A percentile compares a stretch with the other conserved stretches of the same genome.
phyloP scores from a whole-genome alignment of 352 stramenopile species.

The Phytophthora citricola region DNA sequence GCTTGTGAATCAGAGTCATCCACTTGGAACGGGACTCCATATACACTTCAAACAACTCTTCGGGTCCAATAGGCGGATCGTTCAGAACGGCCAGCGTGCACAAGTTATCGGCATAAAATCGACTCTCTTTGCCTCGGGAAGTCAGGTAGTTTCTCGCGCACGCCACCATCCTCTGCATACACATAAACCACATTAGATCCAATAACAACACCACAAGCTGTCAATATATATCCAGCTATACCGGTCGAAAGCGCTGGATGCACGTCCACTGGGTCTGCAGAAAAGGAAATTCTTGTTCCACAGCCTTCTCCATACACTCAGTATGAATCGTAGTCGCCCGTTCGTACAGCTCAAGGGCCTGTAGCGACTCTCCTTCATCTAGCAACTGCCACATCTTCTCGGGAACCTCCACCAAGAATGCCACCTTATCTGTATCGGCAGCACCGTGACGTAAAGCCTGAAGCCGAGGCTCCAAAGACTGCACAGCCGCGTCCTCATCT shows the following conservation, averaged over 20 bases:
- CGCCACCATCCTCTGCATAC: slow-evolving; percentile 52
- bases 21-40: slow-evolving; percentile 61
- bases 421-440: slow-evolving; percentile 43
- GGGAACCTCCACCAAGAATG: slow-evolving; percentile 59
- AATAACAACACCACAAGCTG: neutral
- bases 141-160: slow-evolving; percentile 58
- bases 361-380: slow-evolving; percentile 65
- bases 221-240: slow-evolving; percentile 18
- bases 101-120: slow-evolving; percentile 77
- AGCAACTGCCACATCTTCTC: slow-evolving; percentile 79
- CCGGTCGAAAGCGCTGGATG: slow-evolving; percentile 67
- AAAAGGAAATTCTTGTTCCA: slow-evolving; percentile 59
- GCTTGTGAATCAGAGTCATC: slow-evolving; percentile 40
- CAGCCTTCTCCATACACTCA: slow-evolving; percentile 17
- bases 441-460: neutral
- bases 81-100: slow-evolving; percentile 53
- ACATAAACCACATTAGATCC: slow-evolving; percentile 13
- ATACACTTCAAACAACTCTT: slow-evolving; percentile 55
- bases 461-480: neutral
- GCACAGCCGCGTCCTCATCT: neutral
- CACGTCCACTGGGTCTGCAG: slow-evolving; percentile 71
- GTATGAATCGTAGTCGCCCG: slow-evolving; percentile 42
- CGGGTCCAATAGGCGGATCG: slow-evolving; percentile 28
- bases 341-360: slow-evolving; percentile 59
- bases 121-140: slow-evolving; percentile 56